Evolutionary conservation across 2,329 filamentous ascomycete genomes (phyloP).

Genomic region (Fragosphaeria purpurea): DNA sequence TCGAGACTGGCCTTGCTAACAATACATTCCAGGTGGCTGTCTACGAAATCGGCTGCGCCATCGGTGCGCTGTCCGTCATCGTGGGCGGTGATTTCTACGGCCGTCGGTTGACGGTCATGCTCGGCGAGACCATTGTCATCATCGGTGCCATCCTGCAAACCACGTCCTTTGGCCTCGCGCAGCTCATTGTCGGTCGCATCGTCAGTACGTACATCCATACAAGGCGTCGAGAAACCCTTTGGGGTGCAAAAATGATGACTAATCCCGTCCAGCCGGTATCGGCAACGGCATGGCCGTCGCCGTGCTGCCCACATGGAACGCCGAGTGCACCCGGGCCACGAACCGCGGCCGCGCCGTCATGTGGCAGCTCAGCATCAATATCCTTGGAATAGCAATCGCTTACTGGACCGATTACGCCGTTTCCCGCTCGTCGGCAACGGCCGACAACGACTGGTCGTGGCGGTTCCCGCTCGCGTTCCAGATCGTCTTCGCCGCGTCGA

Average conservation of each 20-base stretch:
- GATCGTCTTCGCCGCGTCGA: slow-evolving; percentile 18
- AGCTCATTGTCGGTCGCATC: too few relatives aligned
- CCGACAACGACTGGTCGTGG: slow-evolving; percentile 17
- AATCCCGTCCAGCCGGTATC: too few relatives aligned
- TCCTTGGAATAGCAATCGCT: slow-evolving; percentile 14
- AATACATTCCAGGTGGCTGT: slow-evolving; percentile 26
- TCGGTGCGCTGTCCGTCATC: slow-evolving; percentile 1
- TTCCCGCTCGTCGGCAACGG: slow-evolving; percentile 11
- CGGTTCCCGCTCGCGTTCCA: slow-evolving; percentile 20
- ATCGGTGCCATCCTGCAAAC: too few relatives aligned
- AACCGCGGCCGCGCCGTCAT: slow-evolving; percentile 21
- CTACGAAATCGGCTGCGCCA: slow-evolving; percentile 28
- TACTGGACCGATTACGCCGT: slow-evolving; percentile 20
- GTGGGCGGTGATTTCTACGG: slow-evolving; percentile 21
- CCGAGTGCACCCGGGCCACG: slow-evolving; percentile 33
- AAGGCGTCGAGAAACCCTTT: too few relatives aligned
- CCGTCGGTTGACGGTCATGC: slow-evolving; percentile 32
- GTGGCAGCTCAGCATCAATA: slow-evolving; percentile 18
- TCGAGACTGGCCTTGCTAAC: slow-evolving; percentile 3
- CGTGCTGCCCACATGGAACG: background rate
- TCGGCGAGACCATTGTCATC: too few relatives aligned
- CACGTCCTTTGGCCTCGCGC: too few relatives aligned
- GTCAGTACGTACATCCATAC: too few relatives aligned
- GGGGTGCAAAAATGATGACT: too few relatives aligned
- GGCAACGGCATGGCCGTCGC: too few relatives aligned